Base-by-base conservation (phyloP, 495 filamentous ascomycete genomes). In the Aspergillus bridgeri region DNA sequence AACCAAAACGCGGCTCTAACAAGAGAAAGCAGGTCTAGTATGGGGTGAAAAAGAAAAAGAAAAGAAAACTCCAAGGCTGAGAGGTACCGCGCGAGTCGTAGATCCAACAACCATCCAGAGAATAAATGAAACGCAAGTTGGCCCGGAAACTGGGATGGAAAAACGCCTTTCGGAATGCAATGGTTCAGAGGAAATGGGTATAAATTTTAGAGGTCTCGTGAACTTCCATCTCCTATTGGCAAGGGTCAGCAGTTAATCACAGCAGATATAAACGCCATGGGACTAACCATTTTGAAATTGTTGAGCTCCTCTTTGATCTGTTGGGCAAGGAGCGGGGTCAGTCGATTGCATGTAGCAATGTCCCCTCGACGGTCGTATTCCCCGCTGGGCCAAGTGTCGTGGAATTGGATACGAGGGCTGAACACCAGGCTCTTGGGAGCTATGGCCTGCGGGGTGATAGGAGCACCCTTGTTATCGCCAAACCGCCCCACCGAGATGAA, bases 241-340 rank as follows among this genome's bases (percentile, higher is more conserved):
- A 66, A n/a, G 66, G 69, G 61, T 81, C 62, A 81, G 70, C 61
- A 56, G 29, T 20, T 50, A 4, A 15, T n/a, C 8, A 47, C 27
- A 6, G 21, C 20, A 8, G 29, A 5, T 22, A 1, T 6, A 19
- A 21, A n/a, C n/a, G n/a, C n/a, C n/a, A n/a, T n/a, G 5, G 11
- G 24, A 78, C 87, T 58, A 71, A 96, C 94, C 94, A 99, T 98
- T 69, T 98, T 99, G 81, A 98, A 99, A 61, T 86, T 93, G 76
- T 99, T 99, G 63, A 99, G 80, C 75, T 99, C 94, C 75, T 99
- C 94, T 77, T 98, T 98, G 76, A 99, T 99, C 70, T 99, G 94
- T 69, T 99, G 94, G 33, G 94, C 94, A 60, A 98, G 84, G 81
- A 98, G 90, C 18, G 94, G 94, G 44, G 94, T 99, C 58, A 99